Base-by-base conservation (phyloP, 495 filamentous ascomycete genomes). In the Neurospora tetraspora region DNA sequence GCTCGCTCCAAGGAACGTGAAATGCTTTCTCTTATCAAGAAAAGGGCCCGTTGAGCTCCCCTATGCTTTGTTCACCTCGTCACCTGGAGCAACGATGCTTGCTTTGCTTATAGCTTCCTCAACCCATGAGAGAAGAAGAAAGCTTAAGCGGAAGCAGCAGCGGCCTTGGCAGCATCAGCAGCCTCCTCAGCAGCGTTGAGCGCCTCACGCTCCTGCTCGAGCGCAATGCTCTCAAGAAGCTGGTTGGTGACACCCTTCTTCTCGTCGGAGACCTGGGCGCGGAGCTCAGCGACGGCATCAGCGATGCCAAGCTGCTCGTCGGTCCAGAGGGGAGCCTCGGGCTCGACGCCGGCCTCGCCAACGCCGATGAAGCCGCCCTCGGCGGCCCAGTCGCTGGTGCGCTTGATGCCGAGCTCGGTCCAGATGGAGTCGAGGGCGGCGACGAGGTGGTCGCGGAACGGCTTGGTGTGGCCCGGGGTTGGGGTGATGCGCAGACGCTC, bases 401-500 rank as follows among this genome's bases (percentile, higher is more conserved):
- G 89, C 85, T 97, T 97, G 84, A 99, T 94, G 36, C 89, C 90
- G 3, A 99, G 87, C 76, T 94, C 87, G 16, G 85, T 86, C 94
- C 94, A 99, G 42, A 99, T 96, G 71, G 86, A 86, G 71, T 97
- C 91, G 14, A 99, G 80, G 6, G 96, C 94, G 69, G 88, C 80
- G n/a, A 97, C 90, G 7, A 99, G 88, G 74, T 97, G 89, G 72
- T 94, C 90, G 71, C 92, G 92, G 80, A 90, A 94, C 74, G 91
- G 86, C 79, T 90, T 90, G 70, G 88, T 89, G 79, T 99, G 96
- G 40, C 96, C 96, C 0, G 96, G 96, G 11, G 96, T 99, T 0
- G 96, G 96, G 9, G 96, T 99, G 80, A 99, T 92, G 75, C 96
- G 91, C 69, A 99, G 88, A 39, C 96, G 91, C 83, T 99, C 96